Conservation (phyloP, 2,329 filamentous ascomycete genomes). For the Cercospora nicotianae region DNA sequence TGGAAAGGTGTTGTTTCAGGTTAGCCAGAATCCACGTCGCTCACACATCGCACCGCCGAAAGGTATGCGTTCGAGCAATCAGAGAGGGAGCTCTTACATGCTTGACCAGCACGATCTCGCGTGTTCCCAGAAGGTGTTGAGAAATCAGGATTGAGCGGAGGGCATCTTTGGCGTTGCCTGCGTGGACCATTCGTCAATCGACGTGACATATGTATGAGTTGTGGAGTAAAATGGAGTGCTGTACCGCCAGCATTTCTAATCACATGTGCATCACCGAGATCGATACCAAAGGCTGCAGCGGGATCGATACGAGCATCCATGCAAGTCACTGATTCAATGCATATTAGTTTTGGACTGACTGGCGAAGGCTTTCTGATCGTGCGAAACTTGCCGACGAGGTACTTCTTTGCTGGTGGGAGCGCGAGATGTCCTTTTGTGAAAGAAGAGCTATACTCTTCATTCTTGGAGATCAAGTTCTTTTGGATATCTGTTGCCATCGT, state of each 20-base stretch:
- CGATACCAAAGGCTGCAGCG: constrained; percentile 66
- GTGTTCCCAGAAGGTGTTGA: constrained; percentile 73
- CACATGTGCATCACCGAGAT: constrained; percentile 71
- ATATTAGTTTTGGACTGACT: too few relatives aligned
- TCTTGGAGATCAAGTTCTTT: constrained; percentile 57
- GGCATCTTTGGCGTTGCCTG: constrained; percentile 58
- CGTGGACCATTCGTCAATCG: not conserved
- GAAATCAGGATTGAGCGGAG: constrained; percentile 75
- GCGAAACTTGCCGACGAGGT: constrained; percentile 60
- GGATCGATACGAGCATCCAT: constrained; percentile 78
- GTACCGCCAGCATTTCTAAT: constrained; percentile 62
- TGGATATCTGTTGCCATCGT: constrained; percentile 51
- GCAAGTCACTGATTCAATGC: constrained; percentile 60
- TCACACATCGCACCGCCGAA: too few relatives aligned
- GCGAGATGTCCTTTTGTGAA: constrained; percentile 68
- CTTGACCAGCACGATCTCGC: constrained; percentile 72
- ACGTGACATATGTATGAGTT: not conserved
- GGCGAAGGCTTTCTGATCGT: too few relatives aligned
- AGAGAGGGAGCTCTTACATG: constrained; percentile 34
- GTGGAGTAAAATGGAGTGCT: not conserved
- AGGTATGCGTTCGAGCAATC: not conserved
- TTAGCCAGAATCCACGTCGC: not conserved
- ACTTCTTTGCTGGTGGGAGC: constrained; percentile 69
- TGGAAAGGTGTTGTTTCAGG: constrained; percentile 36
- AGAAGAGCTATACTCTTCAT: constrained; percentile 56